Conservation (phyloP, 192 early-diverging fungal species). For the Kickxella alabastrina region DNA sequence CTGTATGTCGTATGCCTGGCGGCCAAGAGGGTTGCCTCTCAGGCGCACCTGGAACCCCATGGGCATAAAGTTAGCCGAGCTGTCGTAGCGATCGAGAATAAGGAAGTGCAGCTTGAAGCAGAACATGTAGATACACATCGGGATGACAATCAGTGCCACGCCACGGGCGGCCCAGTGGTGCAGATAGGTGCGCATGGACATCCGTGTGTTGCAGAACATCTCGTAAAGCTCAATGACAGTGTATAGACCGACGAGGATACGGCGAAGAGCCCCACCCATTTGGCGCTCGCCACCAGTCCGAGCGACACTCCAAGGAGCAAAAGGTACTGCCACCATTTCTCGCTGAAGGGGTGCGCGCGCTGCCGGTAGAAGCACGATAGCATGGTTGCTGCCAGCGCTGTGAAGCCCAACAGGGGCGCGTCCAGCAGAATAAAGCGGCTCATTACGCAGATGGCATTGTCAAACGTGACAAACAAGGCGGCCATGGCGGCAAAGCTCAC, state of each 20-base stretch:
- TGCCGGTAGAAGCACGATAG: slow-evolving; percentile 70
- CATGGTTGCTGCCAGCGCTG: slow-evolving; percentile 62
- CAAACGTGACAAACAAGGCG: slow-evolving; percentile 72
- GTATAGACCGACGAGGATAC: slow-evolving; percentile 62
- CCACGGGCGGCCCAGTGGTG: slow-evolving; percentile 84
- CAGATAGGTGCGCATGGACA: slow-evolving; percentile 61
- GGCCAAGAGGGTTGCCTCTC: slow-evolving; percentile 33
- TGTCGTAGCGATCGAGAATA: slow-evolving; percentile 62
- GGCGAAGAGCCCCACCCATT: slow-evolving; percentile 96
- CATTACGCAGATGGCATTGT: slow-evolving; percentile 62
- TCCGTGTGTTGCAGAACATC: slow-evolving; percentile 40
- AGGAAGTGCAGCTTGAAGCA: slow-evolving; percentile 85
- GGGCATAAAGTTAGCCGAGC: slow-evolving; percentile 50
- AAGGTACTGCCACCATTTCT: slow-evolving; percentile 86
- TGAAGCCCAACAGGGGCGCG: slow-evolving; percentile 91
- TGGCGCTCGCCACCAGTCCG: slow-evolving; percentile 80
- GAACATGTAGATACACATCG: slow-evolving; percentile 73
- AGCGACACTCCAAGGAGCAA: slow-evolving; percentile 80
- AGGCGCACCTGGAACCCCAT: slow-evolving; percentile 42
- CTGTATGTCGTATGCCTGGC: slow-evolving; percentile 45
- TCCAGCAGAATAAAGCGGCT: slow-evolving; percentile 93
- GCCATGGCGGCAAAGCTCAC: slow-evolving; percentile 63
- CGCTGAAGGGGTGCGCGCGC: slow-evolving; percentile 68
- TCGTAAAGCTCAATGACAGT: slow-evolving; percentile 40
- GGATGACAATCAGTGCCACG: slow-evolving; percentile 74